Evolutionary conservation across 2,329 filamentous ascomycete species (phyloP).

Genomic region (Arthroderma sp.): DNA sequence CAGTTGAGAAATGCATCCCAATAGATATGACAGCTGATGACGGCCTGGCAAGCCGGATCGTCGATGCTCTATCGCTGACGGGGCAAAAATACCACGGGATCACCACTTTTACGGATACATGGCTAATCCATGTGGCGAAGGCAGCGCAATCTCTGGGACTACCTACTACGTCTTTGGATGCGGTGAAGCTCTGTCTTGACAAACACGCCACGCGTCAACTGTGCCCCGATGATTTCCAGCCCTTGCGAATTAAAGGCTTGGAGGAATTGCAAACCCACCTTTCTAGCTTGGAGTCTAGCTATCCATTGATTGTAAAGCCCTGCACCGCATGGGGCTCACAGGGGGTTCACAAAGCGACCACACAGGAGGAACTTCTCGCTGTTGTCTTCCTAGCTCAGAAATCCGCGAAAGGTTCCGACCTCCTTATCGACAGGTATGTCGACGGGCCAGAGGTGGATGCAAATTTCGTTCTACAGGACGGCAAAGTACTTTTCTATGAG

Average conservation of each 20-base stretch:
- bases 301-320: slow-evolving; percentile 28
- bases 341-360: slow-evolving; percentile 17
- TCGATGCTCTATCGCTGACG: neutral
- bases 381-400: neutral
- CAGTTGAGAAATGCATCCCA: neutral
- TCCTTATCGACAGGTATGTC: slow-evolving; percentile 29
- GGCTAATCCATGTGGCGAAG: neutral
- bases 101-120: neutral
- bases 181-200: neutral
- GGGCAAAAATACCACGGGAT: neutral
- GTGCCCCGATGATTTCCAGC: neutral
- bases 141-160: neutral
- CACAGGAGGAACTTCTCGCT: neutral
- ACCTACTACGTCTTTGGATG: neutral
- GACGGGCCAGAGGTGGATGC: slow-evolving; percentile 32
- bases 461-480: slow-evolving; percentile 29
- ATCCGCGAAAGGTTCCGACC: slow-evolving; percentile 6
- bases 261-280: neutral
- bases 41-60: neutral
- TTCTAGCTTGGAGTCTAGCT: slow-evolving; percentile 3
- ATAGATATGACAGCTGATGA: neutral
- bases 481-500: slow-evolving; percentile 29
- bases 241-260: neutral
- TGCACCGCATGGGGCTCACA: slow-evolving; percentile 21
- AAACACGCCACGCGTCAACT: slow-evolving; percentile 3